Percentiles rank a stretch among this genome's conserved stretches.
Evolutionary conservation across 176 grass and related monocot genomes (phyloP).

Genomic region (Paspalum notatum): DNA sequence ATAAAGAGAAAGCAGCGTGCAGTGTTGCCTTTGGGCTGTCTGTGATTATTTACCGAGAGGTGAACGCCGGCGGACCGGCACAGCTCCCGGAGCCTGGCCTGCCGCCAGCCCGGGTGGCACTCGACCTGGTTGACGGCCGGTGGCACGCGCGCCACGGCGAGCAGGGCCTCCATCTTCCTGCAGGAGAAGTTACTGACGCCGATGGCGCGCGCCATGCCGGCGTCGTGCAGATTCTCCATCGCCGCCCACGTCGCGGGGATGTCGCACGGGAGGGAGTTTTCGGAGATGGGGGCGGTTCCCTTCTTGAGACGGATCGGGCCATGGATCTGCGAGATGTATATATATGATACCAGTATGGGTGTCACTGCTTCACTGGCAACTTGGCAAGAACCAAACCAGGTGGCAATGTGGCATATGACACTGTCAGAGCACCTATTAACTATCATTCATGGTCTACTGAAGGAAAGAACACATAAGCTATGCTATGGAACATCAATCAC

Average conservation of each 20-base stretch:
- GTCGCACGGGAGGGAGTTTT: slow-evolving; percentile 11
- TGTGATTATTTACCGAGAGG: slow-evolving; percentile 37
- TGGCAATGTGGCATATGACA: not conserved
- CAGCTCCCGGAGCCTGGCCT: slow-evolving; percentile 20
- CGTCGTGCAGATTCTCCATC: slow-evolving; percentile 57
- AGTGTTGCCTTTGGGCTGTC: not conserved
- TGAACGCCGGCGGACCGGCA: slow-evolving; percentile 53
- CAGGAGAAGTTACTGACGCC: slow-evolving; percentile 70
- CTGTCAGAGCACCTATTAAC: not conserved
- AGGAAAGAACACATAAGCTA: not conserved
- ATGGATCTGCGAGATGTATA: slow-evolving; percentile 4
- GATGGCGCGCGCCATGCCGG: slow-evolving; percentile 57
- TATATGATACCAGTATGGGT: no score
- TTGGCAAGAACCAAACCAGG: not conserved
- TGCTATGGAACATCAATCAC: not conserved
- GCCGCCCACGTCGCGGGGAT: slow-evolving; percentile 56
- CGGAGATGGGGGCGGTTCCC: not conserved
- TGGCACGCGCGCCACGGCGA: slow-evolving; percentile 44
- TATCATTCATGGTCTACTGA: not conserved
- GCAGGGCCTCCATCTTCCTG: slow-evolving; percentile 51
- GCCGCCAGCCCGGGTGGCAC: slow-evolving; percentile 13
- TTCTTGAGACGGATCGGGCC: slow-evolving; percentile 18
- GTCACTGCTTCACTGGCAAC: no score
- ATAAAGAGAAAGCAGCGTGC: not conserved
- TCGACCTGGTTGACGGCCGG: slow-evolving; percentile 56